Evolutionary conservation across 768 basidiomycete genomes (phyloP).

Genomic region (Coprinopsis marcescibilis): DNA sequence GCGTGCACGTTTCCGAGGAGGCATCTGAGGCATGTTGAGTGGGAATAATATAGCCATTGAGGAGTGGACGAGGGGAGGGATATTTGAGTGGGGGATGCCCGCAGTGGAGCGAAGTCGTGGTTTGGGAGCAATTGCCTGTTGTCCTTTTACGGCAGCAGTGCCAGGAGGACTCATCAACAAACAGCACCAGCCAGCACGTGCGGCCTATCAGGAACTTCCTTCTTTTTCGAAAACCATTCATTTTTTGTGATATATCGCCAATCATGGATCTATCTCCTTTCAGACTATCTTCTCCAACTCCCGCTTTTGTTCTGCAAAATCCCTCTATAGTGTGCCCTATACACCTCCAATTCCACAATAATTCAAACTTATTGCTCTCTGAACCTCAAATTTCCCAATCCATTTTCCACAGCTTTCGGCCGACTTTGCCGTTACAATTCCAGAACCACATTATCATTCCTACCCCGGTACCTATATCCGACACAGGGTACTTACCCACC

Average conservation of each 20-base stretch:
- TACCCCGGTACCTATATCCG: slow-evolving; percentile 3
- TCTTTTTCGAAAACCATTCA: slow-evolving; percentile 29
- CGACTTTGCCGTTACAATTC: not conserved
- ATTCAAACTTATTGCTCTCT: too few relatives aligned
- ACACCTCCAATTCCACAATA: too few relatives aligned
- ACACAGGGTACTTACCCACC: not conserved
- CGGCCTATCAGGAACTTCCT: slow-evolving; percentile 36
- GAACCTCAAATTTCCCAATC: too few relatives aligned
- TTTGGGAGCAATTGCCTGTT: slow-evolving; percentile 45
- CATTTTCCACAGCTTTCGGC: slow-evolving; percentile 1
- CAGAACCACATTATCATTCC: not conserved
- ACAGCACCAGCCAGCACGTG: slow-evolving; percentile 39
- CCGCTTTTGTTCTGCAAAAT: slow-evolving; percentile 10
- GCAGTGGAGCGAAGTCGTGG: slow-evolving; percentile 47
- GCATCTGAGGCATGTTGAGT: slow-evolving; percentile 23
- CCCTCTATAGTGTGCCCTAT: slow-evolving; percentile 15
- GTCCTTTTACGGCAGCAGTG: slow-evolving; percentile 41
- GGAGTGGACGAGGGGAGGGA: slow-evolving; percentile 15
- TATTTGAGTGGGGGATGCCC: slow-evolving; percentile 31
- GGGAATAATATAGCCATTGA: slow-evolving; percentile 30
- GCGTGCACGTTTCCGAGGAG: slow-evolving; percentile 34
- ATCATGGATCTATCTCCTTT: slow-evolving; percentile 38
- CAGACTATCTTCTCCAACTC: slow-evolving; percentile 16
- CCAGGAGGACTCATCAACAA: slow-evolving; percentile 46
- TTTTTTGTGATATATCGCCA: slow-evolving; percentile 26